phyloP scores from a whole-genome alignment of 208 protist genomes.

The Wallacemonas rigidus region DNA sequence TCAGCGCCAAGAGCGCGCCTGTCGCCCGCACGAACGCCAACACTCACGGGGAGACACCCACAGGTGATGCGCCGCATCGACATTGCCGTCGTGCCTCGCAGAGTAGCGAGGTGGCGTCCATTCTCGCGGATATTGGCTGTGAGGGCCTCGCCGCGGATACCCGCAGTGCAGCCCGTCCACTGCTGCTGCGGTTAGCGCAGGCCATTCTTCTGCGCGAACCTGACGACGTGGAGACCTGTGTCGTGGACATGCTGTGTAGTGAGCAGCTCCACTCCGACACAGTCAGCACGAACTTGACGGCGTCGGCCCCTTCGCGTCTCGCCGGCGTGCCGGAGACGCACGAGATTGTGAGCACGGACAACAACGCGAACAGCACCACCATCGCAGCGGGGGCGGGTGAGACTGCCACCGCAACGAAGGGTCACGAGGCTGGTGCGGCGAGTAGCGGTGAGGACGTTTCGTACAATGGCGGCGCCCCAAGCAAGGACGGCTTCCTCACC shows the following conservation, averaged over 20 bases:
- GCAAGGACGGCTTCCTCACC: conserved; percentile 17
- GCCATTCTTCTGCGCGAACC: conserved; percentile 37
- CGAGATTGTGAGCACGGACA: background rate
- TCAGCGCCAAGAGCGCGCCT: no score
- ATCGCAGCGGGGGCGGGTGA: background rate
- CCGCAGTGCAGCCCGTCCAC: conserved; percentile 22
- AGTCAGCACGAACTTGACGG: conserved; percentile 18
- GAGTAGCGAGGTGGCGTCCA: background rate
- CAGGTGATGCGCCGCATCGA: no score
- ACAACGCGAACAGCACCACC: background rate
- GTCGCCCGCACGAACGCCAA: no score
- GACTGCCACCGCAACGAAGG: background rate
- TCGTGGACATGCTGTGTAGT: conserved; percentile 51
- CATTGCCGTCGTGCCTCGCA: no score
- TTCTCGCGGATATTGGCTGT: conserved; percentile 4
- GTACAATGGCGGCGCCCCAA: conserved; percentile 11
- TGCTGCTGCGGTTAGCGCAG: conserved; percentile 45
- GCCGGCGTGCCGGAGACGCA: conserved; percentile 1
- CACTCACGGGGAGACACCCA: no score
- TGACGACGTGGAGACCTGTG: conserved; percentile 57
- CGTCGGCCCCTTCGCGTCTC: conserved; percentile 9
- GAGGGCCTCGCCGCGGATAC: background rate
- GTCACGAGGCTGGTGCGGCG: background rate
- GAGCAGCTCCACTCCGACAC: conserved; percentile 24
- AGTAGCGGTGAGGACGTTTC: background rate